These are phyloP conservation scores for Hippophae rhamnoides DNA, from an alignment of 306 rosid genomes.

Conservation along the genomic window DNA sequence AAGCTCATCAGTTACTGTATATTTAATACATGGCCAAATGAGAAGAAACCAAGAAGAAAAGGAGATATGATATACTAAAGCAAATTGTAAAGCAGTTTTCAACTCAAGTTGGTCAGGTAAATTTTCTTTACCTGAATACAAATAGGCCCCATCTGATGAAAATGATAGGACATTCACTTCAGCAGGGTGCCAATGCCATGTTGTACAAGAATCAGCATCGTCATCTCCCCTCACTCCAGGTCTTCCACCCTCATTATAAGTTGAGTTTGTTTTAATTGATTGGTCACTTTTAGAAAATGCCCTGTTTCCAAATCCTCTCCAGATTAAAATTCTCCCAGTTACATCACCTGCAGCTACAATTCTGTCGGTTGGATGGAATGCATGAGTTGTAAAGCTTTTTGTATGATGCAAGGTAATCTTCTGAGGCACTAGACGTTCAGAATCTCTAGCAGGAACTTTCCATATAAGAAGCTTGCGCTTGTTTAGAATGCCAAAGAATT, in stretches of 20 bases:
- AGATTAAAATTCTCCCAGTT: slow-evolving; percentile 75
- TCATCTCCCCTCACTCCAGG: slow-evolving; percentile 76
- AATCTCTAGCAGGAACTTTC: slow-evolving; percentile 47
- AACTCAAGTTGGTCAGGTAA: slow-evolving; percentile 1
- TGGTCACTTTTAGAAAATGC: slow-evolving; percentile 27
- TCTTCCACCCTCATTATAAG: slow-evolving; percentile 33
- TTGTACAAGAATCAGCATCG: slow-evolving; percentile 76
- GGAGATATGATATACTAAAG: background rate
- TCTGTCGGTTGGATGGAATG: slow-evolving; percentile 73
- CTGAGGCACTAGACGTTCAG: slow-evolving; percentile 30
- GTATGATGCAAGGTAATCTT: slow-evolving; percentile 78
- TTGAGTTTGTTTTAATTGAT: slow-evolving; percentile 19
- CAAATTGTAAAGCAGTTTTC: slow-evolving; percentile 11
- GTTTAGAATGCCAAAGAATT: slow-evolving; percentile 52
- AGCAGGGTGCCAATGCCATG: slow-evolving; percentile 89
- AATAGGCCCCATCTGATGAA: slow-evolving; percentile 75
- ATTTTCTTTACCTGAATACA: slow-evolving; percentile 59
- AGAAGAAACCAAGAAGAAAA: background rate
- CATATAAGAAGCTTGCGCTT: slow-evolving; percentile 68
- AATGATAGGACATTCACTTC: slow-evolving; percentile 58
- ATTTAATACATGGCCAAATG: slow-evolving; percentile 1
- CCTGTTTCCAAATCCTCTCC: slow-evolving; percentile 63
- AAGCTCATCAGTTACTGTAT: slow-evolving; percentile 14
- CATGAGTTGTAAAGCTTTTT: slow-evolving; percentile 43
- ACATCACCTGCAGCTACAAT: slow-evolving; percentile 86